Base-by-base conservation (phyloP, 2,329 filamentous ascomycete species). In the Camillea tinctor region DNA sequence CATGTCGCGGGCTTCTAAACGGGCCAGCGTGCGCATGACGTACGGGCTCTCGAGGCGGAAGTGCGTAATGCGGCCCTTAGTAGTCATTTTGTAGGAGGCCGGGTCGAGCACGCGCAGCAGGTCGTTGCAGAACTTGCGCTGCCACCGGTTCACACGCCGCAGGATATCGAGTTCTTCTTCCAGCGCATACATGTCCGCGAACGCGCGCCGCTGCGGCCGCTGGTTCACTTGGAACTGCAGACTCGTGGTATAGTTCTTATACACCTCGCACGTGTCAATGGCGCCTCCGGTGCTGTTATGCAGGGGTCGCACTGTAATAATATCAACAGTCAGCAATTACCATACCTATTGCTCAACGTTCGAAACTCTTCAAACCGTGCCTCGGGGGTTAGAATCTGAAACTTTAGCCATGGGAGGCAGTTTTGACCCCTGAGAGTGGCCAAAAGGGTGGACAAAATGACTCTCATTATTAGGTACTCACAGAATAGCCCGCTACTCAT, bases 151-250 rank as follows among this genome's bases (percentile, higher is more conserved):
- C 9, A 64, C 56, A 17, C 44, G 54, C 17, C 48, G 59, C 23
- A 64, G 26, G n/a, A 58, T 60, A 9, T 52, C 55, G 11, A 64
- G 52, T 21, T 64, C 62, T 21, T 64, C 59, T 20, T 58, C 62
- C 21, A 60, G 23, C 20, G 54, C 57, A 30, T 58, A 54, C 48
- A 64, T 61, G 24, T 61, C 56, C 8, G 54, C 44, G 22, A 61
- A 59, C 15, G 61, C 55, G 7, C 58, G 49, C 49, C 58, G 61
- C 60, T 60, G 57, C 5, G 57, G 60, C 8, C 52, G 49, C 13
- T 57, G 57, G 50, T 62, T 62, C 6, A 62, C 57, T 40, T 60
- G 51, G 13, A 62, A 48, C n/a, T 60, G 57, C 2, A 62, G 54
- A 26, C 44, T 58, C 17, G 56, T 60, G n/a, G 55, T 40, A 22